Percentiles rank a stretch among this genome's conserved stretches.
phyloP scores from a whole-genome alignment of 2,329 filamentous ascomycete genomes.

The Myriosclerotinia duriaeana region DNA sequence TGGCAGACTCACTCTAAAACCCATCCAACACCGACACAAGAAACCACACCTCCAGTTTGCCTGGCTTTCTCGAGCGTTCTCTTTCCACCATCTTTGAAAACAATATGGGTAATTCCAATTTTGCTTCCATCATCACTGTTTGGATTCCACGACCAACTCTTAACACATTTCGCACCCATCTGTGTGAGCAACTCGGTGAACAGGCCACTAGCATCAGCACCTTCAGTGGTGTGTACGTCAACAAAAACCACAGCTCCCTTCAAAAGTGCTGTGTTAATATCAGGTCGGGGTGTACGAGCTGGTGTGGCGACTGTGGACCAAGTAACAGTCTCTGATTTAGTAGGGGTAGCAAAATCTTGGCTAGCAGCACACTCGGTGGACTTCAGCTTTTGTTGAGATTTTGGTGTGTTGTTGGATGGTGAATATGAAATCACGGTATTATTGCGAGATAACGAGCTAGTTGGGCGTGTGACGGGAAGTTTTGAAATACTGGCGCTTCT shows the following conservation, averaged over 20 bases:
- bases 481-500: conserved; percentile 46
- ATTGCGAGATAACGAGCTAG: conserved; percentile 46
- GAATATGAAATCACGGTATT: conserved; percentile 57
- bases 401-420: conserved; percentile 46
- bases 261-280: conserved; percentile 56
- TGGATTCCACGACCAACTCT: conserved; percentile 70
- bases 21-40: conserved; percentile 86
- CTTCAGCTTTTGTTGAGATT: conserved; percentile 13
- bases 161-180: conserved; percentile 79
- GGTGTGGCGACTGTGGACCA: conserved; percentile 59
- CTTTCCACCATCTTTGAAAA: conserved; percentile 84
- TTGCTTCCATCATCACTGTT: conserved; percentile 45
- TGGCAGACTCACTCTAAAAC: conserved; percentile 71
- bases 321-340: conserved; percentile 47
- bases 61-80: conserved; percentile 79
- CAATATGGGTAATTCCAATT: conserved; percentile 80
- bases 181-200: conserved; percentile 76
- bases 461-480: conserved; percentile 47
- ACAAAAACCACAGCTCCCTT: conserved; percentile 76
- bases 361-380: conserved; percentile 25
- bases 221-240: conserved; percentile 80
- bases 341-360: conserved; percentile 37
- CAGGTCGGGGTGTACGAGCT: conserved; percentile 54
- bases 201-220: conserved; percentile 75
- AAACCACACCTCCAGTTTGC: conserved; percentile 69